Percentiles rank a stretch among this genome's conserved stretches.
Evolutionary conservation across 2,329 filamentous ascomycete genomes (phyloP).

Genomic region (Fusarium protoensiforme): DNA sequence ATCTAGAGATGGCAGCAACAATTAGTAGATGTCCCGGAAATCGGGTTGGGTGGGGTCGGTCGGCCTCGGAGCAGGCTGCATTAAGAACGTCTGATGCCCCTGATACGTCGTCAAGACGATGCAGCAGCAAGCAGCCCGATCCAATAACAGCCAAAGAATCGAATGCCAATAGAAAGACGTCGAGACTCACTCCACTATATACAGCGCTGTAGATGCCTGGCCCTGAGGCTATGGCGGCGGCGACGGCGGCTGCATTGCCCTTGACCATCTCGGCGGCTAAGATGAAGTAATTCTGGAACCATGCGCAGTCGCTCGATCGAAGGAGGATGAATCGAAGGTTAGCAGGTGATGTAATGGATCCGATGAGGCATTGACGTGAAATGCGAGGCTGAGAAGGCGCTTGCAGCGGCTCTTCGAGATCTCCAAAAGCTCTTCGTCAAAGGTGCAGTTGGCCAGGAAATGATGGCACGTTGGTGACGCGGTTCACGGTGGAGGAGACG

Average conservation of each 20-base stretch:
- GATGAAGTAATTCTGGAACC: constrained; percentile 33
- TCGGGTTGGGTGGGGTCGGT: not conserved
- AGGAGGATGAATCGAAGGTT: not conserved
- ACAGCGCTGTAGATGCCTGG: constrained; percentile 74
- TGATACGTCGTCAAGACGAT: not conserved
- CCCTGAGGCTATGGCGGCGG: constrained; percentile 43
- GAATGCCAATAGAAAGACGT: constrained; percentile 1
- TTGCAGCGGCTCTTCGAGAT: constrained; percentile 22
- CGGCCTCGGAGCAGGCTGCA: not conserved
- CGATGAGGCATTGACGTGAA: constrained; percentile 7
- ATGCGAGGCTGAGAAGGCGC: constrained; percentile 15
- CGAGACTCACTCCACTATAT: constrained; percentile 71
- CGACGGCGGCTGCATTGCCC: constrained; percentile 45
- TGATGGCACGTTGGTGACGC: constrained; percentile 52
- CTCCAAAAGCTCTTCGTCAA: constrained; percentile 33
- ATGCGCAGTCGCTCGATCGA: constrained; percentile 22
- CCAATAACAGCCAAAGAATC: not conserved
- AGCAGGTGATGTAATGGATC: not conserved
- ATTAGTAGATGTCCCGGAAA: constrained; percentile 1
- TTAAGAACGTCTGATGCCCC: constrained; percentile 4
- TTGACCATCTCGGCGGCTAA: constrained; percentile 59
- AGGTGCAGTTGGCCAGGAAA: constrained; percentile 43
- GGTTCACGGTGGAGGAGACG: constrained; percentile 48
- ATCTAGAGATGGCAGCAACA: constrained; percentile 66
- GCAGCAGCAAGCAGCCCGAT: not conserved